These are phyloP conservation scores for Xylaria digitata DNA, from an alignment of 2,329 filamentous ascomycete genomes.

Conservation along the genomic window DNA sequence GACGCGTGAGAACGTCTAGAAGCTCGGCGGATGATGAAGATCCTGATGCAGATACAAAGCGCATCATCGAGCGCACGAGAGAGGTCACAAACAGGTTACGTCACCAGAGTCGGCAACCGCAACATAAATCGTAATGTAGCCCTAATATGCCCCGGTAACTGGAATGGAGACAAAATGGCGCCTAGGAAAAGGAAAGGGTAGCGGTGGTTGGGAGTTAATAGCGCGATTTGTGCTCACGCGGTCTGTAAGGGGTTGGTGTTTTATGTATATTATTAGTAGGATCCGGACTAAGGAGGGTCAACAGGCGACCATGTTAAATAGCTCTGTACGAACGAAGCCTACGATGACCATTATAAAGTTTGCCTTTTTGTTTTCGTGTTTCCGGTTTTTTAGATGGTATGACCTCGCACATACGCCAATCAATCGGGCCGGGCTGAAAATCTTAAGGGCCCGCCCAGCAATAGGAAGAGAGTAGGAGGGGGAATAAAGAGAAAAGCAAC, in stretches of 20 bases:
- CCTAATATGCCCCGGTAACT: neutral
- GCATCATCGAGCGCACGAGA: conserved; percentile 33
- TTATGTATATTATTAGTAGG: conserved; percentile 28
- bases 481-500: too few relatives aligned
- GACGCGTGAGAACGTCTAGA: conserved; percentile 23
- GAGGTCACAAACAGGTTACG: conserved; percentile 35
- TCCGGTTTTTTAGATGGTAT: neutral
- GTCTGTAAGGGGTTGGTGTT: conserved; percentile 3
- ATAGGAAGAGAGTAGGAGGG: neutral
- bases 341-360: conserved; percentile 24
- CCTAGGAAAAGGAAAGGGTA: neutral
- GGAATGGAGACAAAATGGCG: neutral
- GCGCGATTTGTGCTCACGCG: conserved; percentile 14
- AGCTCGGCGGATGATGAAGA: conserved; percentile 19
- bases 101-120: conserved; percentile 22
- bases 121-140: conserved; percentile 8
- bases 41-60: conserved; percentile 31
- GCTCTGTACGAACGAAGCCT: conserved; percentile 29
- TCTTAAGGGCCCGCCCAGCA: too few relatives aligned
- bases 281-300: conserved; percentile 7
- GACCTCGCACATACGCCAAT: neutral
- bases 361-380: conserved; percentile 13
- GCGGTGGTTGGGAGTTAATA: conserved; percentile 15
- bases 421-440: neutral
- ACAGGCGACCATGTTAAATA: conserved; percentile 19